Evolutionary conservation across 768 basidiomycete genomes (phyloP).

Genomic region (Lactarius indigo): DNA sequence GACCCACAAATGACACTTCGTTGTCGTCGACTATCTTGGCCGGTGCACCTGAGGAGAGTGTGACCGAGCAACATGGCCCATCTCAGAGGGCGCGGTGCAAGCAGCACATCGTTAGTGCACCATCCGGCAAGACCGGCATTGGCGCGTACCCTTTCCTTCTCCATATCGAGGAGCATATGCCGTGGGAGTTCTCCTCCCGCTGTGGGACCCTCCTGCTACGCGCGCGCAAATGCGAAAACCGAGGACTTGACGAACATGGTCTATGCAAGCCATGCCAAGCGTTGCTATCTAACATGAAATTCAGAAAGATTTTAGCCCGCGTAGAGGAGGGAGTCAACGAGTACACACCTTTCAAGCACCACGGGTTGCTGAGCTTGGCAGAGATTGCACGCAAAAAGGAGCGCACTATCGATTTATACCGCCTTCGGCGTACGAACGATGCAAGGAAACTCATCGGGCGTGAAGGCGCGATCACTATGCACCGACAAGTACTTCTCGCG

Average conservation of each 20-base stretch:
- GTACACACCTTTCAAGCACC: neutral
- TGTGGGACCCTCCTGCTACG: neutral
- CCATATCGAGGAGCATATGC: neutral
- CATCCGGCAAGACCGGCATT: neutral
- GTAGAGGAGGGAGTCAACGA: neutral
- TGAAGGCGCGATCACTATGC: neutral
- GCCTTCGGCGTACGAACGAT: neutral
- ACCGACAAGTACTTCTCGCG: constrained; percentile 1
- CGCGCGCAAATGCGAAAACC: neutral
- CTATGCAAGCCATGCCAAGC: neutral
- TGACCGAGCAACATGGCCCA: too few relatives aligned
- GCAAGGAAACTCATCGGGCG: neutral
- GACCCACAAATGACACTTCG: too few relatives aligned
- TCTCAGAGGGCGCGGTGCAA: neutral
- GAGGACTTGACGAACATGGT: neutral
- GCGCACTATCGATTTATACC: neutral
- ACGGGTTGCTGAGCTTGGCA: neutral
- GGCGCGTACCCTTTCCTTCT: neutral
- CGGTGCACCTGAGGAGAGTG: too few relatives aligned
- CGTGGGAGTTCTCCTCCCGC: neutral
- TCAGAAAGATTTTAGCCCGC: neutral
- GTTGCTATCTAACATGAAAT: neutral
- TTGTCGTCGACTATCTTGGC: too few relatives aligned
- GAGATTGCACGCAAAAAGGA: neutral
- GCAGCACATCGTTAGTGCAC: neutral